phyloP scores from a whole-genome alignment of 169 alveolate genomes.

The Ichthyophthirius multifiliis region DNA sequence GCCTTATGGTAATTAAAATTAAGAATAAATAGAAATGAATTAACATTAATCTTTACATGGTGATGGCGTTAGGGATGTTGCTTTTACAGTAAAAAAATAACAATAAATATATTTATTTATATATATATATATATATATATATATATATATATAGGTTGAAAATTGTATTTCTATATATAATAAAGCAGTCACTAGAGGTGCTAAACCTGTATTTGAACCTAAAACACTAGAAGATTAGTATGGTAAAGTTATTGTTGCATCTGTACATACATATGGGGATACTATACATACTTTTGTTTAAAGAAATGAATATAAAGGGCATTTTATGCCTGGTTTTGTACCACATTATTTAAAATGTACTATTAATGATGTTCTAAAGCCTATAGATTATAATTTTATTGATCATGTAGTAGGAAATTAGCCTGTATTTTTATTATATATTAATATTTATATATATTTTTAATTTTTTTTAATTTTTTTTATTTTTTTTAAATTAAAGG shows the following conservation, averaged over 20 bases:
- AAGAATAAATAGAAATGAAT: conserved; percentile 32
- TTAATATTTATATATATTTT: too few relatives aligned
- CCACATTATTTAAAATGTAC: conserved; percentile 45
- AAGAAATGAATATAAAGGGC: conserved; percentile 70
- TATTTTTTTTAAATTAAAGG: neutral
- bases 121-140: neutral
- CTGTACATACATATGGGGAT: conserved; percentile 83
- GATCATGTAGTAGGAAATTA: conserved; percentile 84
- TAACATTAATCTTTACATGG: conserved; percentile 61
- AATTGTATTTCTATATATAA: conserved; percentile 69
- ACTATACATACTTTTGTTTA: conserved; percentile 73
- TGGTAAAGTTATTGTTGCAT: conserved; percentile 71
- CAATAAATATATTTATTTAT: neutral
- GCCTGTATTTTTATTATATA: conserved; percentile 18
- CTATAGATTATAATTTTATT: conserved; percentile 38
- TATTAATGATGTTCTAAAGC: conserved; percentile 36
- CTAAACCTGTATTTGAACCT: conserved; percentile 61
- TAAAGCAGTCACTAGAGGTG: conserved; percentile 78
- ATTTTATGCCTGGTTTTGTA: conserved; percentile 76
- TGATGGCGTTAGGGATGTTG: conserved; percentile 80
- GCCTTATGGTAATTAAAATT: conserved; percentile 49
- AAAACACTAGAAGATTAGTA: conserved; percentile 53
- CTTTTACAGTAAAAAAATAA: conserved; percentile 31
- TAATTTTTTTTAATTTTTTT: too few relatives aligned
- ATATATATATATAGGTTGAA: conserved; percentile 28